Evolutionary conservation across 495 filamentous ascomycete species (phyloP), one percentile per base, ranked within the genome.

Genomic region (Xylaria curta): DNA sequence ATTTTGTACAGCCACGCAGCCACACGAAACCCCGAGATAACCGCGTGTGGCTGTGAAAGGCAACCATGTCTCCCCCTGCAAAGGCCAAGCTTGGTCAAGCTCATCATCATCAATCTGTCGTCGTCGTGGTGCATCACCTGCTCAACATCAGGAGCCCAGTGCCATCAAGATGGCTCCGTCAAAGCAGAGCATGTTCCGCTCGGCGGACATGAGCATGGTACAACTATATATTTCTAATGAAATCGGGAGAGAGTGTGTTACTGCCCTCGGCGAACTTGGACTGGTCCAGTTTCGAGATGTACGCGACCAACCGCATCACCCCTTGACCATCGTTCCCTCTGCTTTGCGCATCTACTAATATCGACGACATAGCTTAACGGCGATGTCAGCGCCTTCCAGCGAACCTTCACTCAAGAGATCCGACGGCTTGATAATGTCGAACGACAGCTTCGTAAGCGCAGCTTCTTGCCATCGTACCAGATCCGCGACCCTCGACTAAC

Each of bases 141-240:
- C 54, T 62, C 58, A 70, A 65, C 60, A 66, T 68, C 74, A 65
- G 75, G 62, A 77, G 77, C 51, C 31, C 67, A 66, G 51, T 70
- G 72, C 76, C 76, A 72, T 76, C 81, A 78, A 63, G 62, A 89
- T 89, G 87, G 87, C 82, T 77, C 82, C 85, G 74, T 78, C 81
- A 76, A 85, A 92, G 84, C 94, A 98, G 83, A 97, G 94, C 83
- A 91, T 97, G 86, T 98, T 99, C 92, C 96, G 97, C 87, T 98
- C 97, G 79, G 91, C 94, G 92, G 95, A 98, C 84, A 99, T 99
- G 96, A 97, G 94, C 88, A 91, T 99, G 89, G 97, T 97, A 80
- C 96, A 98, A 89, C 91, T 99, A 76, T 99, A 98, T 84, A 94
- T 98, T 77, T 93, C 96, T 73, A 98, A 97, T 76, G 96, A 99